Base-by-base conservation (phyloP, 306 rosid species). In the Cucurbita maxima region DNA sequence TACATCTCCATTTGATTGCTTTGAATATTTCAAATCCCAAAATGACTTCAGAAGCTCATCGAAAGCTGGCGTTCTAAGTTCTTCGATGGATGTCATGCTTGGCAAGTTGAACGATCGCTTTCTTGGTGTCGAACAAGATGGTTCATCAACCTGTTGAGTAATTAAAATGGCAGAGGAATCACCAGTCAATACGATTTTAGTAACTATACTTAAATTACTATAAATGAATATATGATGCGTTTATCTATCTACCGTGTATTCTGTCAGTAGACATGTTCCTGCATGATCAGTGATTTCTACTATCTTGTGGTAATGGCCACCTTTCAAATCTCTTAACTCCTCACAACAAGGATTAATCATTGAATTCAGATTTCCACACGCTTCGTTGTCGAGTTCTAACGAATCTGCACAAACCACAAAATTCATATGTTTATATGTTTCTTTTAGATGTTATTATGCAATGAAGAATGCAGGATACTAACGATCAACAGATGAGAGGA, bases 51-150 rank as follows among this genome's bases (percentile, higher is more conserved):
- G 76, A 74, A 95, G 85, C 77, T 95, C 99, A 71, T 95, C 99
- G 73, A 95, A 95, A 50, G 92, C 84, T 7, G 97, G 99, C 74
- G 97, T 95, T 84, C 86, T 82, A 37, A 95, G 88, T 71, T 95
- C 99, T 83, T 95, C 99, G 50, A 95, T 87, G 36, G 99, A 89
- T 44, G 86, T 81, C 56, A 86, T 79, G 58, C 93, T 89, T 0
- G 97, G 97, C 74, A 95, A 86, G 84, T 89, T 91, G 85, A 95
- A 89, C 25, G 87, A 82, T 78, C 99, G 88, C 80, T 86, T 88
- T 80, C 86, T 87, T 7, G 97, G 99, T n/a, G 96, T 95, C 71
- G 99, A 95, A 86, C 99, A 95, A 55, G 99, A 95, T 75, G 97
- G 96, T 84, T 91, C 97, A 30, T 95, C 97, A 58, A 95, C 96